A percentile compares a stretch with the other conserved stretches of the same genome.
Evolutionary conservation across 2,329 filamentous ascomycete genomes (phyloP).

Genomic region (Zymoseptoria crescenta): DNA sequence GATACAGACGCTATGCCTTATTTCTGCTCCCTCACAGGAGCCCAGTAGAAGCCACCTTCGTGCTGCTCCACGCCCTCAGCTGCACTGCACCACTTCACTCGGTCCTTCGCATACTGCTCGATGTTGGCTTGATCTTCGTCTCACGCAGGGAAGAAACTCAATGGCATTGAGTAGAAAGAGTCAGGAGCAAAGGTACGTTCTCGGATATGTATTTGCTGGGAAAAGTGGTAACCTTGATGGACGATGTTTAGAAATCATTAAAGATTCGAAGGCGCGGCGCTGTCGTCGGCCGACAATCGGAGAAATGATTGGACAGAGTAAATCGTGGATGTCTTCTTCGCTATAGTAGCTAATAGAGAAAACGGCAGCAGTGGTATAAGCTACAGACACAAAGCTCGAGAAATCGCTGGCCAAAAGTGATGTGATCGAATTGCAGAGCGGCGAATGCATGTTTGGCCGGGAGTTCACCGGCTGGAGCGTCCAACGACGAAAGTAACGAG

Average conservation of each 20-base stretch:
- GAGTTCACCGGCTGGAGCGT: slow-evolving; percentile 22
- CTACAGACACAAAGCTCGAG: background rate
- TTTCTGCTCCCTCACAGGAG: background rate
- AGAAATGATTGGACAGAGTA: background rate
- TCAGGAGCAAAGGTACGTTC: background rate
- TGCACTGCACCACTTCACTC: slow-evolving; percentile 30
- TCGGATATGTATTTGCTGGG: background rate
- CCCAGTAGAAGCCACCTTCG: background rate
- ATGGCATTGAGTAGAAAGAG: background rate
- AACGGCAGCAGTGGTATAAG: background rate
- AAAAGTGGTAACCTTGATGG: background rate
- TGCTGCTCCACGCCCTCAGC: slow-evolving; percentile 1
- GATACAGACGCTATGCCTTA: background rate
- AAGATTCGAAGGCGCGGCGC: too few species aligned
- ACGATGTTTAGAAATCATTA: too few species aligned
- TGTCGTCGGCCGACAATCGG: background rate
- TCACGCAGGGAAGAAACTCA: slow-evolving; percentile 38
- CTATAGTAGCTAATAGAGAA: background rate
- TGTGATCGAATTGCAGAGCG: background rate
- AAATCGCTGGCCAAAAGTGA: background rate
- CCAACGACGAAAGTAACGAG: slow-evolving; percentile 80
- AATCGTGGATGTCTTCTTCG: background rate
- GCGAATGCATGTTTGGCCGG: background rate
- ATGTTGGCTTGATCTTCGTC: slow-evolving; percentile 46
- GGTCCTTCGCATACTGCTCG: slow-evolving; percentile 46